Conservation (phyloP, 75 land plant species). For the Cryptomeria japonica region DNA sequence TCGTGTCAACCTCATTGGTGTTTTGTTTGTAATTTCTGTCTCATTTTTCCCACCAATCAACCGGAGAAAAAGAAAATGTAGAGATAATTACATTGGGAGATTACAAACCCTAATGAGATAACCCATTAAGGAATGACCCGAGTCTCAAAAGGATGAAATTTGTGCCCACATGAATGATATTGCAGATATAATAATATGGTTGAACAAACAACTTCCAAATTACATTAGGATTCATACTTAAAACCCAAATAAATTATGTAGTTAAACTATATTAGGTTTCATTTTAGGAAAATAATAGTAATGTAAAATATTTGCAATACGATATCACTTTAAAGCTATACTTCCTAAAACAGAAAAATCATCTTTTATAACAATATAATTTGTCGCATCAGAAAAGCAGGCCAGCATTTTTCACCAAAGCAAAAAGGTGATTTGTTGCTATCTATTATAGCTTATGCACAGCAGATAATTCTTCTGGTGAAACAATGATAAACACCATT, state of each 20-base stretch:
- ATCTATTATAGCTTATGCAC: background rate
- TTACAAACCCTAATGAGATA: background rate
- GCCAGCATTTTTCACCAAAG: background rate
- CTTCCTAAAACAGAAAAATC: no score
- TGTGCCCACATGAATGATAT: background rate
- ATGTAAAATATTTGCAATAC: background rate
- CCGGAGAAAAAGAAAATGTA: no score
- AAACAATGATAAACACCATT: background rate
- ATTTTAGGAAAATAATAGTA: background rate
- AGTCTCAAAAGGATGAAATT: background rate
- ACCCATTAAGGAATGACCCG: background rate
- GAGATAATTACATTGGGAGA: background rate
- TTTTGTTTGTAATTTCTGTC: no score
- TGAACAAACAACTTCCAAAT: background rate
- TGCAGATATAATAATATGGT: background rate
- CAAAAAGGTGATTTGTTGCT: background rate
- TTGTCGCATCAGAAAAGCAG: background rate
- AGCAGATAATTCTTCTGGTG: background rate
- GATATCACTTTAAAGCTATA: background rate
- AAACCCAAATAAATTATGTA: background rate
- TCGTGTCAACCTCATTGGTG: background rate
- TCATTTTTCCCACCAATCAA: background rate
- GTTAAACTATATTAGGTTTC: background rate
- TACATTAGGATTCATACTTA: background rate
- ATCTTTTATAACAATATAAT: background rate